phyloP scores from a whole-genome alignment of 805 yeast genomes.

The Metschnikowia bowlesiae region DNA sequence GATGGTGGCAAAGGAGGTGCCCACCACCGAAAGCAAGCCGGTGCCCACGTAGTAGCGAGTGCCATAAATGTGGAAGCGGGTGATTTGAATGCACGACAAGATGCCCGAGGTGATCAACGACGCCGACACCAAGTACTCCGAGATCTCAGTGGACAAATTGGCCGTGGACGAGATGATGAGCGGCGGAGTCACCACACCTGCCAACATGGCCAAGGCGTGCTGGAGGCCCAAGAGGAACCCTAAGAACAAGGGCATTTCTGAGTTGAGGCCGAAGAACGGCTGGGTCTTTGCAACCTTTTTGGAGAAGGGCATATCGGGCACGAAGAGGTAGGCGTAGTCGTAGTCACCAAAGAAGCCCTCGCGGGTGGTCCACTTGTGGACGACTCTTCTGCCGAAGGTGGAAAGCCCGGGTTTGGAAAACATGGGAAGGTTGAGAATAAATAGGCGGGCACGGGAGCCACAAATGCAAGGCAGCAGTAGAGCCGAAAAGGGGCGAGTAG shows the following conservation, averaged over 20 bases:
- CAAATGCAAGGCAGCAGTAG: too few relatives aligned
- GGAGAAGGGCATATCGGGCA: constrained; percentile 72
- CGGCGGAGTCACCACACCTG: constrained; percentile 86
- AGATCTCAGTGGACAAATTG: constrained; percentile 43
- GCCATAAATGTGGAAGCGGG: constrained; percentile 69
- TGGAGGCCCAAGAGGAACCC: constrained; percentile 81
- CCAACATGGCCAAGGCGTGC: constrained; percentile 86
- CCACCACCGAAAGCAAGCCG: constrained; percentile 85
- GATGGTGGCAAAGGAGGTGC: constrained; percentile 86
- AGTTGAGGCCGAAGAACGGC: constrained; percentile 79
- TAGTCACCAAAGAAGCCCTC: constrained; percentile 87
- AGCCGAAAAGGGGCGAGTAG: too few relatives aligned
- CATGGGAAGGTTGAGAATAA: neutral
- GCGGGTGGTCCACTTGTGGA: constrained; percentile 57
- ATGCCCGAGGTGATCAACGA: constrained; percentile 43
- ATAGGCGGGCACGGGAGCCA: too few relatives aligned
- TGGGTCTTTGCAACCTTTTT: constrained; percentile 47
- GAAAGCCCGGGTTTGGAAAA: constrained; percentile 5
- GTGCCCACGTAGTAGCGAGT: constrained; percentile 83
- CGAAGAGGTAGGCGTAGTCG: constrained; percentile 73
- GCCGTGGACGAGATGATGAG: constrained; percentile 64
- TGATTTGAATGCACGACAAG: constrained; percentile 69
- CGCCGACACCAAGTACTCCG: constrained; percentile 35
- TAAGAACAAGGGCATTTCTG: constrained; percentile 74
- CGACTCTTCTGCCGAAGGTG: constrained; percentile 16